Evolutionary conservation across 1,284 basidiomycete genomes (phyloP), one percentile per base, ranked within the genome.

Genomic region (Ustilago loliicola): DNA sequence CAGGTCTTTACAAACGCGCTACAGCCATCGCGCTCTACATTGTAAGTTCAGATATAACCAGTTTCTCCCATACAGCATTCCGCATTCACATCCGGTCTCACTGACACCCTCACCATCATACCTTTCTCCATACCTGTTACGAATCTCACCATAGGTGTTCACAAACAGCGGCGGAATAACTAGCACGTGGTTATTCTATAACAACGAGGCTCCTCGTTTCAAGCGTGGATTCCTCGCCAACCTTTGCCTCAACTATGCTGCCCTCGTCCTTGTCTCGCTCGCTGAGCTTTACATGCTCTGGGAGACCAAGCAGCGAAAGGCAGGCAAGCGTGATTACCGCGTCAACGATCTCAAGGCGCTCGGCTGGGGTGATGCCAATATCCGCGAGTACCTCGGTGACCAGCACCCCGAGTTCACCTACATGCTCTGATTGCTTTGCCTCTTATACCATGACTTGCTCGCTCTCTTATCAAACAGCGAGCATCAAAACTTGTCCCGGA

Each of bases 141-240:
- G 11, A 34, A 34, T 15, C 13, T 15, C 9, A 15, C 3, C 17
- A 10, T 15, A 38, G 36, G 36, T 83, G 23, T 73, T 78, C 21
- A 81, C 81, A 17, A 83, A 83, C 61, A 51, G 53, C 17, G 82
- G 81, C 10, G 83, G 82, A 10, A 72, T 85, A n/a, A 58, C 68
- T 1, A 61, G 55, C 2, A 68, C 75, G 0, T 85, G 83, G 81
- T 65, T 85, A 5, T 83, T 79, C 55, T 60, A 71, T 51, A 66
- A 69, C 36, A 50, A 61, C 23, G 82, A 81, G 38, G 76, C 68
- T 3, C 77, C 81, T 6, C 57, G 72, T 4, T 80, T 57, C 63
- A 48, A 29, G 15, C 74, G 80, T 13, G 81, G 83, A 9, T 72
- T 80, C 61, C 63, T 73, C 25, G 74, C 77, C 59, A 83, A 80